These are phyloP conservation scores for Silybum marianum DNA, from an alignment of 129 eudicot genomes.

Conservation along the genomic window DNA sequence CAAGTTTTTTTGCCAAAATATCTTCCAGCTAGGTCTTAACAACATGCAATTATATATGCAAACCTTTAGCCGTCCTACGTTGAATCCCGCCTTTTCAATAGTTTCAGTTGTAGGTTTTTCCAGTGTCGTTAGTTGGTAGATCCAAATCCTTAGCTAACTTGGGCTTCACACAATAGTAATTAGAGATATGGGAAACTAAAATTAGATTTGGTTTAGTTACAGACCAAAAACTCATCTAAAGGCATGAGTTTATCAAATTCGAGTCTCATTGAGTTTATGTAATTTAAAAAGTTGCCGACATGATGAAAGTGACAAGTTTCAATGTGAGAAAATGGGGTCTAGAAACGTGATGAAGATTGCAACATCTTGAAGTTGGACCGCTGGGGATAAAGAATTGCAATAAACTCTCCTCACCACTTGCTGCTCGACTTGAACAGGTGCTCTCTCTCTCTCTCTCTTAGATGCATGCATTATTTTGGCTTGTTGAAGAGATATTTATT, in stretches of 20 bases:
- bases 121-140: background rate
- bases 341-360: background rate
- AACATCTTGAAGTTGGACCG: background rate
- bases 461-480: background rate
- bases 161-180: background rate
- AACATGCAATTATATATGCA: conserved; percentile 19
- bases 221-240: background rate
- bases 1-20: conserved; percentile 1
- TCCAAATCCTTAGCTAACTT: background rate
- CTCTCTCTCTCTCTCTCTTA: background rate
- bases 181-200: background rate
- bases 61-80: background rate
- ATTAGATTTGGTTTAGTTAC: background rate
- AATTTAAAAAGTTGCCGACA: background rate
- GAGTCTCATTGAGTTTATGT: background rate
- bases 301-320: background rate
- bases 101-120: background rate
- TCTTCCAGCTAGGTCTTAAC: conserved; percentile 15
- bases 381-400: conserved; percentile 4
- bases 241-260: background rate
- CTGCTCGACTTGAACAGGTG: background rate
- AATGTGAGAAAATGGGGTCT: background rate
- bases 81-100: background rate
- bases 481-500: background rate
- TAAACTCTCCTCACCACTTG: conserved; percentile 2